phyloP scores from a whole-genome alignment of 1,284 basidiomycete species.

The Hypsizygus ulmarius region DNA sequence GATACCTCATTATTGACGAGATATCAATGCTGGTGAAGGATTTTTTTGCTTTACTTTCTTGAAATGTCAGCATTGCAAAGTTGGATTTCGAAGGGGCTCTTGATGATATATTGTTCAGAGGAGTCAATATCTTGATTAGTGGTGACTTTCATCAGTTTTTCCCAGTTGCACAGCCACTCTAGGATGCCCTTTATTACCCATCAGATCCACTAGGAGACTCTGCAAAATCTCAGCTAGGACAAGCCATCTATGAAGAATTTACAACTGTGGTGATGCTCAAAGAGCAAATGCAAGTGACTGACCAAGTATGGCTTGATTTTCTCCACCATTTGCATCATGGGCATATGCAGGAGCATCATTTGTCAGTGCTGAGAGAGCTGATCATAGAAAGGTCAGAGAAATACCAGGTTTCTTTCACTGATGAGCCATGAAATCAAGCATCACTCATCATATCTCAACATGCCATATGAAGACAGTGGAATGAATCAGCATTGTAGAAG shows the following conservation, averaged over 20 bases:
- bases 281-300: slow-evolving; percentile 34
- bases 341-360: slow-evolving; percentile 22
- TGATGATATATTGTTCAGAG: slow-evolving; percentile 29
- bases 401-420: slow-evolving; percentile 17
- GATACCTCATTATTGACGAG: slow-evolving; percentile 29
- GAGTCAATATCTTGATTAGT: slow-evolving; percentile 36
- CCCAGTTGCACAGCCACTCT: slow-evolving; percentile 24
- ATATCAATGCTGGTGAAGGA: slow-evolving; percentile 27
- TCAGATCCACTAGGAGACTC: slow-evolving; percentile 6
- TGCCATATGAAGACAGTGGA: slow-evolving; percentile 32
- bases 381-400: slow-evolving; percentile 17
- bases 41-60: slow-evolving; percentile 17
- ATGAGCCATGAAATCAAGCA: slow-evolving; percentile 27
- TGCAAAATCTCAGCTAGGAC: slow-evolving; percentile 21
- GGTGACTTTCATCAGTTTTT: slow-evolving; percentile 44
- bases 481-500: slow-evolving; percentile 21
- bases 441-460: slow-evolving; percentile 35
- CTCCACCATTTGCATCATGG: slow-evolving; percentile 30
- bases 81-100: neutral
- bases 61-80: slow-evolving; percentile 1
- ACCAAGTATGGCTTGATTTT: slow-evolving; percentile 33
- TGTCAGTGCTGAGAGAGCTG: slow-evolving; percentile 27
- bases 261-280: slow-evolving; percentile 32
- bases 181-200: slow-evolving; percentile 25
- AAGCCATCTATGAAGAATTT: slow-evolving; percentile 35